Evolutionary conservation across 495 filamentous ascomycete species (phyloP), one percentile per base, ranked within the genome.

Genomic region (Sphaerosporella brunnea): DNA sequence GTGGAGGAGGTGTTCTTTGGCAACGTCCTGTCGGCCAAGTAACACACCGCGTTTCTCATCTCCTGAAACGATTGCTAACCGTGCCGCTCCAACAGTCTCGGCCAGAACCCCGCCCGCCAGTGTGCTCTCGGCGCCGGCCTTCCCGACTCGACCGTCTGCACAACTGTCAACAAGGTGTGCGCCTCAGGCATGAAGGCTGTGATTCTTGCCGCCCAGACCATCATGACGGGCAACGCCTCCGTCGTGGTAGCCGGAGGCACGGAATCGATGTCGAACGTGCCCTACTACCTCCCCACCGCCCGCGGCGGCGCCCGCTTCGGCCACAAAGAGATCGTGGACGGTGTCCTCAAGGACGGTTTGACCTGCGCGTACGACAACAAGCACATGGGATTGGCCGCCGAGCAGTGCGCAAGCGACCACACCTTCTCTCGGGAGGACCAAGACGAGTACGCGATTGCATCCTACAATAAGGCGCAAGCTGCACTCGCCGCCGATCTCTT

Each of bases 131-230:
- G 74, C 54, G 90, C 85, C 53, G 90, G 90, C 41, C 79, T 97
- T 47, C 63, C 73, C 2, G 68, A 90, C 15, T 69, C 72, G 11
- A 82, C 79, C 43, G 76, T 93, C 58, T 82, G 78, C 68, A 96
- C 92, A 35, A 93, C 86, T 23, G 73, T 97, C 49, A 97, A 96
- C 78, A 97, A 97, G 69, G 90, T 97, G 58, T 97, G 90, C 73
- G 90, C 90, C 48, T 94, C 85, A 38, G 75, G 77, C 35, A 60
- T 94, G 58, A 97, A 97, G 69, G 85, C 90, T 50, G 79, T 96
- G 64, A 88, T 93, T 53, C 73, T 97, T 47, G 92, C 81, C 42
- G 80, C 90, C 21, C 90, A 96, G 69, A 93, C 85, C 51, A 95
- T 97, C 64, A 85, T 93, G 58, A 93, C 85, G 24, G 87, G 90